Evolutionary conservation across 495 filamentous ascomycete species (phyloP).

Genomic region (Aspergillus coremiiformis): DNA sequence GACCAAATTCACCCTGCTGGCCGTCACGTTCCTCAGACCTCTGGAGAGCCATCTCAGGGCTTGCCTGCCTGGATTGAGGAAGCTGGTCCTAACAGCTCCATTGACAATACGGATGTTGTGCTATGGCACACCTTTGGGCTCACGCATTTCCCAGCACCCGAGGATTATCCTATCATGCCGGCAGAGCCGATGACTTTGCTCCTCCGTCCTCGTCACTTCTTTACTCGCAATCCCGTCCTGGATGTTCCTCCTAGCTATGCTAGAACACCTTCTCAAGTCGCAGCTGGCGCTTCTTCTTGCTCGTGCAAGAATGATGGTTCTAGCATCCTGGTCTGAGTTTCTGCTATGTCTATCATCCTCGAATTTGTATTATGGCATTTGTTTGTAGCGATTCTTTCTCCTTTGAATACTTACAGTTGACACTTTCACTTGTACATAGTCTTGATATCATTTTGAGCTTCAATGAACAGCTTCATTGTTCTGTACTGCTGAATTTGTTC

Average conservation of each 20-base stretch:
- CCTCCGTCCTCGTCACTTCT: conserved; percentile 82
- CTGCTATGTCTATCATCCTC: neutral
- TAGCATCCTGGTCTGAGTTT: conserved; percentile 34
- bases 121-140: conserved; percentile 97
- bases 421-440: neutral
- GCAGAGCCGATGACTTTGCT: conserved; percentile 82
- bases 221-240: conserved; percentile 73
- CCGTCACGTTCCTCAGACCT: conserved; percentile 89
- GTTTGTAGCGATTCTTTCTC: neutral
- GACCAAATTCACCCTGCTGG: conserved; percentile 88
- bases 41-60: conserved; percentile 71
- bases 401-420: neutral
- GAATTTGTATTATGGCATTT: neutral
- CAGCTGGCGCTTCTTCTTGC: conserved; percentile 39
- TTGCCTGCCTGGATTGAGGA: conserved; percentile 72
- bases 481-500: neutral
- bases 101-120: conserved; percentile 83
- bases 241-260: conserved; percentile 80
- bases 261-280: conserved; percentile 64
- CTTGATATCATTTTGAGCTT: neutral
- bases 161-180: conserved; percentile 95
- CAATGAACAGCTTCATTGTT: neutral
- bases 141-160: conserved; percentile 84
- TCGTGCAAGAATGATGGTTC: conserved; percentile 36
- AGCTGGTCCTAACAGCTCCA: conserved; percentile 57